Evolutionary conservation across 257 asterid genomes (phyloP), one percentile per base, ranked within the genome.

Genomic region (Petunia secreta): DNA sequence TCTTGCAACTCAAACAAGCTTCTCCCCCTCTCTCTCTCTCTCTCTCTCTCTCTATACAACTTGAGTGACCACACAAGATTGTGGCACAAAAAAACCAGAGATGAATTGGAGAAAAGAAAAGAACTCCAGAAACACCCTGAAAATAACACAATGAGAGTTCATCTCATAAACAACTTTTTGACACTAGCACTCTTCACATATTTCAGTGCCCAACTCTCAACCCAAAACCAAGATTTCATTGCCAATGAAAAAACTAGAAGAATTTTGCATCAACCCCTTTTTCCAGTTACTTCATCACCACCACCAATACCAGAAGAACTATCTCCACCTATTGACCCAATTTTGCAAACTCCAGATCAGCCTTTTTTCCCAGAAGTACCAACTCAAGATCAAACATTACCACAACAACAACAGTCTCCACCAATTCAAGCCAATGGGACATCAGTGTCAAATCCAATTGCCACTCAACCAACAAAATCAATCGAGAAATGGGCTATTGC

Each of bases 341-440:
- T 63, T 59, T 76, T 83, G 4, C 89, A 94, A 0, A 87, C 76
- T 78, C 98, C 89, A 79, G 96, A 91, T 84, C 97, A 89, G 84
- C 99, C 99, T 0, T 95, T 95, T 88, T 93, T 93, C 91, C 96
- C 92, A n/a, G 97, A 93, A 68, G 93, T 93, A 60, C 82, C 79
- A 9, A 78, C 90, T 3, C 83, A 81, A 64, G 92, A 85, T 80
- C 97, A 85, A 85, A 81, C 14, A 8, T 25, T 25, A 25, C 25
- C 25, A 25, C 25, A 25, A 25, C 93, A 85, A 75, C 90, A 79
- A 7, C 48, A 52, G 10, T 52, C 88, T 7, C 90, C 92, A 5
- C 90, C 93, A 48, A 54, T 85, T 10, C 81, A 88, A 11, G 63
- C 80, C 9, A 78, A 78, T 80, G 83, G 73, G 79, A 62, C 90